Percentiles rank a stretch among this genome's conserved stretches.
phyloP scores from a whole-genome alignment of 345 rosid species.

The Litchi chinensis region DNA sequence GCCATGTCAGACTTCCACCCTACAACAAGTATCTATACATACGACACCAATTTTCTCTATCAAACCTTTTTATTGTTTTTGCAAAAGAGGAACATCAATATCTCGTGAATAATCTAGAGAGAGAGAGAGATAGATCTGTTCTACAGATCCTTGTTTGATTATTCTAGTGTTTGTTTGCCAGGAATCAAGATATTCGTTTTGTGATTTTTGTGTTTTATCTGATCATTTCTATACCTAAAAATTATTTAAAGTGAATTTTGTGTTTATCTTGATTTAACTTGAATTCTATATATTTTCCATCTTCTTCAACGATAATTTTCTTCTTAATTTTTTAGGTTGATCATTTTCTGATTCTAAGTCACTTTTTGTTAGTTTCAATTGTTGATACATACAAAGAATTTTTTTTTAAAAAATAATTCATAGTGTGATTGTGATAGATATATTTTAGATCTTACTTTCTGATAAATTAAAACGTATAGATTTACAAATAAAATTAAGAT shows the following conservation, averaged over 20 bases:
- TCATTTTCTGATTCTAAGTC: not conserved
- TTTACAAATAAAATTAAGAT: not conserved
- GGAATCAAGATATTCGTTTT: not conserved
- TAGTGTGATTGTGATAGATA: not conserved
- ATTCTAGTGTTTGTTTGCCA: not conserved
- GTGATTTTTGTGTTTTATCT: not conserved
- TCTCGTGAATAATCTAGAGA: not conserved
- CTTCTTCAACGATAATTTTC: no score
- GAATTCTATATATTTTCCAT: no score
- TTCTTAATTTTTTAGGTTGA: not conserved
- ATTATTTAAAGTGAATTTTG: not conserved
- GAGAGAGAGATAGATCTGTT: conserved; percentile 5
- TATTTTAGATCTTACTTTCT: not conserved
- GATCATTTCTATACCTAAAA: not conserved
- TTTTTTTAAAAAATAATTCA: not conserved
- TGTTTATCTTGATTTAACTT: no score
- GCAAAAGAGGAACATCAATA: not conserved
- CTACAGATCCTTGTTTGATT: not conserved
- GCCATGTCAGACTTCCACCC: conserved; percentile 16
- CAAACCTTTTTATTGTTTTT: not conserved
- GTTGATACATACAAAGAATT: not conserved
- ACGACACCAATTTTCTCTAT: not conserved
- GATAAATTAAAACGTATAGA: not conserved
- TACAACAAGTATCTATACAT: not conserved
- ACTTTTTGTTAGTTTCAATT: not conserved